Evolutionary conservation across 2,329 filamentous ascomycete genomes (phyloP).

Genomic region (Ophiostoma pallidulum): DNA sequence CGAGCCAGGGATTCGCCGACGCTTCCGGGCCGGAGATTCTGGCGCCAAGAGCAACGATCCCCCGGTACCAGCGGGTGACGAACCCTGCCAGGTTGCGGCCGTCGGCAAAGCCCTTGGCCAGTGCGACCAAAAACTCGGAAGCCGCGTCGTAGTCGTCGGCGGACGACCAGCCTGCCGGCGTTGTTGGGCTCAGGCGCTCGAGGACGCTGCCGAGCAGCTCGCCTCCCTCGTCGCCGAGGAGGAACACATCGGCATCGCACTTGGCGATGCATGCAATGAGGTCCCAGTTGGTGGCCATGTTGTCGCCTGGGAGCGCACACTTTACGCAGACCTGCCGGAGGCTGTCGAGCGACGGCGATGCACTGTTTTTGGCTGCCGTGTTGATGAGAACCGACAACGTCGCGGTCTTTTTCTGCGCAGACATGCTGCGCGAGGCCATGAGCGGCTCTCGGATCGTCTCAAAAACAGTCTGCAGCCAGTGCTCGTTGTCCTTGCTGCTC

Average conservation of each 20-base stretch:
- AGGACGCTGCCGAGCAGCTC: conserved; percentile 33
- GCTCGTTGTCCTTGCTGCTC: conserved; percentile 25
- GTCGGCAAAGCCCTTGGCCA: conserved; percentile 36
- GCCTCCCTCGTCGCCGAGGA: conserved; percentile 29
- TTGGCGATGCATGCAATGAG: conserved; percentile 32
- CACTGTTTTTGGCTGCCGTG: conserved; percentile 23
- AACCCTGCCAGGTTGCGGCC: conserved; percentile 37
- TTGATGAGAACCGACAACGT: conserved; percentile 25
- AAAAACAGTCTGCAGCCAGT: conserved; percentile 32
- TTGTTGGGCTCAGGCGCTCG: conserved; percentile 21
- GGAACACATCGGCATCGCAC: conserved; percentile 40
- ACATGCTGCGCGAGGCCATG: conserved; percentile 7
- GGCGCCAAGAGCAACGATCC: conserved; percentile 30
- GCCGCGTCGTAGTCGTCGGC: conserved; percentile 18
- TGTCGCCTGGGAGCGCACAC: conserved; percentile 27
- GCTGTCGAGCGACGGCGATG: conserved; percentile 29
- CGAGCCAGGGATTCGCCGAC: conserved; percentile 21
- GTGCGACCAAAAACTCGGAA: conserved; percentile 28
- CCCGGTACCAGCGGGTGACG: conserved; percentile 32
- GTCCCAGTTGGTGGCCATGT: conserved; percentile 31
- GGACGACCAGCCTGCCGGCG: conserved; percentile 8
- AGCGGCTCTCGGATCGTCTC: conserved; percentile 23
- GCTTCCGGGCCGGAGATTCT: conserved; percentile 12
- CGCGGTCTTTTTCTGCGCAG: neutral
- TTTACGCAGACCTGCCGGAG: conserved; percentile 34